Base-by-base conservation (phyloP, 345 rosid species). In the Pelargonium nanum region DNA sequence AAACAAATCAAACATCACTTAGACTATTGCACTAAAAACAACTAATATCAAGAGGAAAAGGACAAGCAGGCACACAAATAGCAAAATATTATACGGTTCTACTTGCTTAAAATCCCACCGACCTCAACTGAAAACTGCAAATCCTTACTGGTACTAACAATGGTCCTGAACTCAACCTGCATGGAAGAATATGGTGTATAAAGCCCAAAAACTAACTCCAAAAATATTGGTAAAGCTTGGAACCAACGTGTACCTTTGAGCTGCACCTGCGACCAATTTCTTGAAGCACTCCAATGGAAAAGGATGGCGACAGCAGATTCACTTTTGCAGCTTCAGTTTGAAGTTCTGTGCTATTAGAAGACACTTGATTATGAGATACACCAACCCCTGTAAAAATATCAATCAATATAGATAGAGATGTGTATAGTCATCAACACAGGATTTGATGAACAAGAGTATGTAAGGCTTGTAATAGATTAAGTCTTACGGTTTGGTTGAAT, bases 101-200 rank as follows among this genome's bases (percentile, higher is more conserved):
- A 4, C 30, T 58, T 17, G 30, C 32, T 58, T 8, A 19, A 61
- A 6, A 9, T 40, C 48, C 45, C 50, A 77, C 96, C 72, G 56
- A 86, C 99, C 97, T 93, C 99, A 17, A 87, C 86, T 67, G 99
- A 86, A 77, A 93, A 93, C 66, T 83, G 90, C 74, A 89, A 80
- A 78, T 93, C 96, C 76, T 84, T 86, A 66, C 95, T 84, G 63
- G 92, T 89, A 80, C 87, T 83, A 69, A 85, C 77, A 67, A 87
- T 85, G 52, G 92, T 58, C 69, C 79, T 86, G 79, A 87, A 93
- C 70, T 90, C 96, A 53, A 93, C 88, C 99, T 93, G 75, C 64
- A 79, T n/a, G n/a, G n/a, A 22, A 55, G 62, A 45, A 74, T 23
- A 53, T 19, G 30, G 56, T 56, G 57, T 44, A 8, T 70, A 15